phyloP scores from a whole-genome alignment of 2,329 filamentous ascomycete genomes.

The Penicillium hesseltinei region DNA sequence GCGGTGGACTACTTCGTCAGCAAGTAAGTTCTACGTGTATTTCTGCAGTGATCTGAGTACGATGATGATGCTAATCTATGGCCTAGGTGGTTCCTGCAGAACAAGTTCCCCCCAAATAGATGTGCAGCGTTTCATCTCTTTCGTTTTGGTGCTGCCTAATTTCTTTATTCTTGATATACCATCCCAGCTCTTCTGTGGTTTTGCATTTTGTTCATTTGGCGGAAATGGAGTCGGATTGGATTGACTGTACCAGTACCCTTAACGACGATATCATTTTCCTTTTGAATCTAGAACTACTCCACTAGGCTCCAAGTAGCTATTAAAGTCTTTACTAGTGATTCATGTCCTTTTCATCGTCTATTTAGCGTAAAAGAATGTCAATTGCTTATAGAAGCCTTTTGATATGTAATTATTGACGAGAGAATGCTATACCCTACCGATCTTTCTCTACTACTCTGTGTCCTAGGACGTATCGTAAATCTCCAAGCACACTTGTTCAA shows the following conservation, averaged over 20 bases:
- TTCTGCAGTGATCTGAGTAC: neutral
- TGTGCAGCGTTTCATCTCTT: neutral
- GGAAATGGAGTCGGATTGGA: conserved; percentile 15
- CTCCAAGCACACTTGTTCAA: no score
- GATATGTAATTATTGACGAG: no score
- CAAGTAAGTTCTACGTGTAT: conserved; percentile 40
- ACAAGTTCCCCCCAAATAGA: conserved; percentile 52
- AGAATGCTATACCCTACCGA: no score
- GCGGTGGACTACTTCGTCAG: conserved; percentile 50
- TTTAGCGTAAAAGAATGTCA: no score
- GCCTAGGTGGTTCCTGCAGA: conserved; percentile 50
- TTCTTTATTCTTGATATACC: conserved; percentile 25
- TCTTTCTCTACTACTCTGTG: no score
- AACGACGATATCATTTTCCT: conserved; percentile 16
- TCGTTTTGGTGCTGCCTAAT: conserved; percentile 1
- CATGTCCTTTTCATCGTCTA: no score
- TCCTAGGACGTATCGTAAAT: no score
- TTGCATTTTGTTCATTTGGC: conserved; percentile 16
- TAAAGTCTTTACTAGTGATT: no score
- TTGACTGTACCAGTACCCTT: conserved; percentile 13
- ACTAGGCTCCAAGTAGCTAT: no score
- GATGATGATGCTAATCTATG: conserved; percentile 11
- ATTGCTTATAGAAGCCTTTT: no score
- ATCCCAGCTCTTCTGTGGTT: conserved; percentile 25
- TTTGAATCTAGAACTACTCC: neutral